These are phyloP conservation scores for Zygosaccharomyces gambellarensis DNA, from an alignment of 805 yeast genomes.

Conservation along the genomic window DNA sequence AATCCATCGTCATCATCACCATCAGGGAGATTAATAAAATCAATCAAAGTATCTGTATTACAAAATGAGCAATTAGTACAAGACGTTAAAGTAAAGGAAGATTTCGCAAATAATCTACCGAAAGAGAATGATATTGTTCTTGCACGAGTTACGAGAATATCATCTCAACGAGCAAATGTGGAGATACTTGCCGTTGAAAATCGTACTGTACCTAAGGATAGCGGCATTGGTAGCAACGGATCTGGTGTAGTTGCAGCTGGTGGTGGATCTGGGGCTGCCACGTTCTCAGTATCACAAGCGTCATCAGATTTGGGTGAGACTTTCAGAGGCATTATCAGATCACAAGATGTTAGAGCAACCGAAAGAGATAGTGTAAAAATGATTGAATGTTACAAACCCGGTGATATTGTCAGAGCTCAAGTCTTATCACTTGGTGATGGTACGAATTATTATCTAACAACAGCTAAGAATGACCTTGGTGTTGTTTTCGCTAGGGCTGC, in stretches of 20 bases:
- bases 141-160: slow-evolving; percentile 64
- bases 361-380: slow-evolving; percentile 85
- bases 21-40: slow-evolving; percentile 17
- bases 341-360: slow-evolving; percentile 85
- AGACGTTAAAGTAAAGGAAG: slow-evolving; percentile 19
- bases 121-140: slow-evolving; percentile 80
- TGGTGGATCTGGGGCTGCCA: slow-evolving; percentile 52
- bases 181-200: slow-evolving; percentile 70
- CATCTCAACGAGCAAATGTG: slow-evolving; percentile 65
- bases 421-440: slow-evolving; percentile 91
- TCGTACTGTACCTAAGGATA: slow-evolving; percentile 53
- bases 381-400: slow-evolving; percentile 77
- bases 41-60: slow-evolving; percentile 29
- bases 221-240: slow-evolving; percentile 62
- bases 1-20: background rate
- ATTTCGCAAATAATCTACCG: slow-evolving; percentile 55
- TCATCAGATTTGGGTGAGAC: slow-evolving; percentile 79
- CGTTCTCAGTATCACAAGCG: slow-evolving; percentile 41
- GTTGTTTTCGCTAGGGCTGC: slow-evolving; percentile 78
- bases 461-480: slow-evolving; percentile 88
- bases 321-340: slow-evolving; percentile 78
- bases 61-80: slow-evolving; percentile 16
- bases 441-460: slow-evolving; percentile 77
- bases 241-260: slow-evolving; percentile 39
- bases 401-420: slow-evolving; percentile 83